These are phyloP conservation scores for Forsythia viridissima DNA, from an alignment of 257 asterid genomes.

Conservation along the genomic window DNA sequence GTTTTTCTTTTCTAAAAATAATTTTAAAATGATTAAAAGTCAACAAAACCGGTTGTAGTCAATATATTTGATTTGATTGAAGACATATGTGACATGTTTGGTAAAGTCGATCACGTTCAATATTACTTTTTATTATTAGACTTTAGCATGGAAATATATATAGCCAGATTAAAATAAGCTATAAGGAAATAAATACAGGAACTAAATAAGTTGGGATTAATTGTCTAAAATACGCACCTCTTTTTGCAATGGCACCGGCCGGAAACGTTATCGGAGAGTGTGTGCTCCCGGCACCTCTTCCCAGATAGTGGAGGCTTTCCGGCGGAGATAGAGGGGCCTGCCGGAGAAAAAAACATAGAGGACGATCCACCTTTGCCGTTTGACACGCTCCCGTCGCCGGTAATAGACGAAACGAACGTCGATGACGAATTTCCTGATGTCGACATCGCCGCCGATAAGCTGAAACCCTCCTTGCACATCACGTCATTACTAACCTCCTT, in stretches of 20 bases:
- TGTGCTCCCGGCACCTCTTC: conserved; percentile 73
- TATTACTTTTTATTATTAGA: too few relatives aligned
- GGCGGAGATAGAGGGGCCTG: conserved; percentile 45
- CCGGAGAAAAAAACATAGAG: conserved; percentile 33
- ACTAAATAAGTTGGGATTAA: neutral
- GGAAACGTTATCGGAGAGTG: conserved; percentile 49
- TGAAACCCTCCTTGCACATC: conserved; percentile 32
- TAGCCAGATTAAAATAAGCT: too few relatives aligned
- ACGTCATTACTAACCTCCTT: neutral
- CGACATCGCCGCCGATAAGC: conserved; percentile 38
- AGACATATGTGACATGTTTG: too few relatives aligned
- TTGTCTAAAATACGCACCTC: conserved; percentile 37
- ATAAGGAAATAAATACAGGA: too few relatives aligned
- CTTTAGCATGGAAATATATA: too few relatives aligned
- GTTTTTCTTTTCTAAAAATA: neutral
- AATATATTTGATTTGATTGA: too few relatives aligned
- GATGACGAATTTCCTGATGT: conserved; percentile 58
- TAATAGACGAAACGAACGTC: conserved; percentile 60
- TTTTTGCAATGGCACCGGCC: conserved; percentile 80
- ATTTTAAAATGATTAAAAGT: neutral
- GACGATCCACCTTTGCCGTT: conserved; percentile 61
- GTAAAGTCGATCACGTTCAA: too few relatives aligned
- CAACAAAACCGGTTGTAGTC: neutral
- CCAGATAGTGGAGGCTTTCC: conserved; percentile 64
- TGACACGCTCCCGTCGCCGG: conserved; percentile 85